These are phyloP conservation scores for Vitis rupestris DNA, from an alignment of 164 flowering plant species.

Conservation along the genomic window DNA sequence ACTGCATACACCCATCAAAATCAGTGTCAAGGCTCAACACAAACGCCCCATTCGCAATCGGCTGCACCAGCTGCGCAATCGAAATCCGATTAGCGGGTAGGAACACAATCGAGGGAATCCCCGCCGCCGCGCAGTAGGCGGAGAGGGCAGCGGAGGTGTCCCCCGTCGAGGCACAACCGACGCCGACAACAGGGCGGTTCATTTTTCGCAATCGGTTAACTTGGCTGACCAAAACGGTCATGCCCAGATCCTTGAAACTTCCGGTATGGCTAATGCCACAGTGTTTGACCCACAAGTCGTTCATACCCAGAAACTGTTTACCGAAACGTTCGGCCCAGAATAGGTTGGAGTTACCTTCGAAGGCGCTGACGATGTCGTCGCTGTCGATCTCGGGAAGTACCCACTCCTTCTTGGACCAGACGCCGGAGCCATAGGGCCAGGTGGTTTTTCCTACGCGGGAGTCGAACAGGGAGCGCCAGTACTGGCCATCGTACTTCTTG, in stretches of 20 bases:
- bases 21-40: slow-evolving; percentile 84
- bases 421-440: slow-evolving; percentile 89
- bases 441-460: slow-evolving; percentile 72
- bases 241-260: slow-evolving; percentile 81
- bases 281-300: slow-evolving; percentile 80
- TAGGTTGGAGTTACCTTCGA: slow-evolving; percentile 78
- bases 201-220: slow-evolving; percentile 56
- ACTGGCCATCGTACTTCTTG: slow-evolving; percentile 46
- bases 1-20: slow-evolving; percentile 88
- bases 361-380: slow-evolving; percentile 68
- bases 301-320: slow-evolving; percentile 66
- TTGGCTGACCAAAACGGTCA: slow-evolving; percentile 86
- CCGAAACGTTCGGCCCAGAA: slow-evolving; percentile 89
- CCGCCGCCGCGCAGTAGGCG: slow-evolving; percentile 84
- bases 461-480: slow-evolving; percentile 73
- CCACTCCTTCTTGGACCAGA: slow-evolving; percentile 88
- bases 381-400: slow-evolving; percentile 66
- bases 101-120: slow-evolving; percentile 78
- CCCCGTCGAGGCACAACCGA: slow-evolving; percentile 64
- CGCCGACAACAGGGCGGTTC: slow-evolving; percentile 46
- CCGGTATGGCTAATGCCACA: slow-evolving; percentile 84
- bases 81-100: slow-evolving; percentile 57
- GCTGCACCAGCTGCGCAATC: slow-evolving; percentile 79
- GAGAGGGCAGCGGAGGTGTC: slow-evolving; percentile 85
- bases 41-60: slow-evolving; percentile 76